A percentile compares a stretch with the other conserved stretches of the same genome.
phyloP scores from a whole-genome alignment of 106 monocot species.

The Acorus calamus region DNA sequence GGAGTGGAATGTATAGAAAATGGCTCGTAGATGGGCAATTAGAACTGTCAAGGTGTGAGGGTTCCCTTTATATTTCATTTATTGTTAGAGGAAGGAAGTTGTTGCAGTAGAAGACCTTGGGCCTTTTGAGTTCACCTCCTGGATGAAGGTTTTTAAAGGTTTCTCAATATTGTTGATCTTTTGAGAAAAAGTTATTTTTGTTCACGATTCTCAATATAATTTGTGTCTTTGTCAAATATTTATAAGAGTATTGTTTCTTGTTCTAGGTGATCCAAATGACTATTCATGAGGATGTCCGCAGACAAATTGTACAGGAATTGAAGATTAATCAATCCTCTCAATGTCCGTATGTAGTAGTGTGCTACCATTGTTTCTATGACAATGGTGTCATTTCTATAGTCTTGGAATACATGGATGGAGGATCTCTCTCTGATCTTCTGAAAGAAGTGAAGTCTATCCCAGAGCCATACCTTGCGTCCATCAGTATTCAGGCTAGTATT shows the following conservation, averaged over 20 bases:
- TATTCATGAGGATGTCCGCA: slow-evolving; percentile 80
- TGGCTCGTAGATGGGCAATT: too few species aligned
- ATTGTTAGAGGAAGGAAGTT: too few species aligned
- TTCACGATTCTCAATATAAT: too few species aligned
- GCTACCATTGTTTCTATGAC: slow-evolving; percentile 90
- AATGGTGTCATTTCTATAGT: slow-evolving; percentile 95
- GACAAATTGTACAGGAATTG: slow-evolving; percentile 94
- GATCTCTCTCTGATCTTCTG: slow-evolving; percentile 81
- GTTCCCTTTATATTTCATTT: too few species aligned
- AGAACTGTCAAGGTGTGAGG: too few species aligned
- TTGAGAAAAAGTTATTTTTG: neutral
- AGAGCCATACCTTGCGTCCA: slow-evolving; percentile 88
- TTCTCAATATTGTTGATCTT: too few species aligned
- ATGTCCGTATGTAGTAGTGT: slow-evolving; percentile 74
- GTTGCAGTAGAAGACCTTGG: too few species aligned
- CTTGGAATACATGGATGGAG: slow-evolving; percentile 94
- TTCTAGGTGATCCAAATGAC: slow-evolving; percentile 96
- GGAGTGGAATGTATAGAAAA: too few species aligned
- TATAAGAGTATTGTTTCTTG: neutral
- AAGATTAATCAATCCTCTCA: slow-evolving; percentile 91
- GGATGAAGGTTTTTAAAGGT: too few species aligned
- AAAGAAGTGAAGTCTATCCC: slow-evolving; percentile 86
- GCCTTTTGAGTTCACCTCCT: too few species aligned
- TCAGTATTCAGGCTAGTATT: slow-evolving; percentile 66
- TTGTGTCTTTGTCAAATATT: too few species aligned